phyloP scores from a whole-genome alignment of 768 basidiomycete genomes.

The Rhodotorula kratochvilovae region DNA sequence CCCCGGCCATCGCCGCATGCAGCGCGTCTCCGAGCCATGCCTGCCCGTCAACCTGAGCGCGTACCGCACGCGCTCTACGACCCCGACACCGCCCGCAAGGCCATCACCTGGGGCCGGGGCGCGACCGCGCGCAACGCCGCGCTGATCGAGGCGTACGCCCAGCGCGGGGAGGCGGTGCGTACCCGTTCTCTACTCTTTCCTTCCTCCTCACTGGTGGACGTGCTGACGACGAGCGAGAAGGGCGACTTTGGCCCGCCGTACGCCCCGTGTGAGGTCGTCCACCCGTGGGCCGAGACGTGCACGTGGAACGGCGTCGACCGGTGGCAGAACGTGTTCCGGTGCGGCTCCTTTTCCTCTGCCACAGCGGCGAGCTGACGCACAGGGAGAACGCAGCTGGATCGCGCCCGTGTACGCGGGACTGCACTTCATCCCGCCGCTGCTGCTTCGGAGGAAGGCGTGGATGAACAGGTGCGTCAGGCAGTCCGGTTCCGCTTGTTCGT shows the following conservation, averaged over 20 bases:
- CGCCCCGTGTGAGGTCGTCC: slow-evolving; percentile 58
- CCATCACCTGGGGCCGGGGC: slow-evolving; percentile 21
- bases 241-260: slow-evolving; percentile 44
- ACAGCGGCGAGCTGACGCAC: too few relatives aligned
- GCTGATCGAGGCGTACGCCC: slow-evolving; percentile 38
- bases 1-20: not conserved
- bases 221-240: slow-evolving; percentile 6
- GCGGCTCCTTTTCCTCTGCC: slow-evolving; percentile 50
- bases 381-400: slow-evolving; percentile 44
- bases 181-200: too few relatives aligned
- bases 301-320: slow-evolving; percentile 60
- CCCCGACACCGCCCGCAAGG: slow-evolving; percentile 8
- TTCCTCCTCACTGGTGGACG: too few relatives aligned
- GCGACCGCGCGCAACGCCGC: slow-evolving; percentile 43
- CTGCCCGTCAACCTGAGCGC: slow-evolving; percentile 28
- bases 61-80: slow-evolving; percentile 20
- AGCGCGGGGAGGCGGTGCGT: slow-evolving; percentile 20
- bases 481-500: too few relatives aligned
- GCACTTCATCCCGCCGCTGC: slow-evolving; percentile 77
- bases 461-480: slow-evolving; percentile 52
- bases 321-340: slow-evolving; percentile 74
- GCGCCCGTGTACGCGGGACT: slow-evolving; percentile 69
- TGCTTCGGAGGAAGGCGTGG: slow-evolving; percentile 72
- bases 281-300: slow-evolving; percentile 68
- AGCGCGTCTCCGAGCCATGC: slow-evolving; percentile 29